Evolutionary conservation across 192 early-diverging fungal species (phyloP).

Genomic region (Pilaira anomala): DNA sequence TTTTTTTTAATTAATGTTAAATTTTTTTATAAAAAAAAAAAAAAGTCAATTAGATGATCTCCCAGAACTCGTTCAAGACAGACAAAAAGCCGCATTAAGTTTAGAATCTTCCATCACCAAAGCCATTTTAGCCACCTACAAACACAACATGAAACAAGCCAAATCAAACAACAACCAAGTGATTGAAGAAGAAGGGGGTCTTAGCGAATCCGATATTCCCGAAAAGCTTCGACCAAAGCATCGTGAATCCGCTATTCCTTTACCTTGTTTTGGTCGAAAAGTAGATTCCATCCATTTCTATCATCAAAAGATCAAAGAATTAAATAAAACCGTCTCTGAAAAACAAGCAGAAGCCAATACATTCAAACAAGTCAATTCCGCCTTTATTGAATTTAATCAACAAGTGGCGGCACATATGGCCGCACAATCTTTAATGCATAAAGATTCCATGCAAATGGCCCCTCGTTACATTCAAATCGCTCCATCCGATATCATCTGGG

Average conservation of each 20-base stretch:
- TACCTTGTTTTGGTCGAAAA: constrained; percentile 58
- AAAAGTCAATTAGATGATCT: constrained; percentile 49
- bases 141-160: constrained; percentile 35
- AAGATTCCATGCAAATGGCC: constrained; percentile 59
- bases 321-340: constrained; percentile 49
- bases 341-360: constrained; percentile 28
- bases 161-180: not conserved
- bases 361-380: constrained; percentile 52
- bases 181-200: constrained; percentile 19
- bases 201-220: constrained; percentile 26
- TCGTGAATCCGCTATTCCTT: constrained; percentile 35
- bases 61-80: constrained; percentile 42
- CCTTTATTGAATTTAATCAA: constrained; percentile 79
- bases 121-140: constrained; percentile 40
- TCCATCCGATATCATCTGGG: constrained; percentile 79
- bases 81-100: constrained; percentile 44
- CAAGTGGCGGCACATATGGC: constrained; percentile 80
- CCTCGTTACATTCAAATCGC: constrained; percentile 62
- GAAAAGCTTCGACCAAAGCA: constrained; percentile 51
- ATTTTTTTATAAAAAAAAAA: not conserved
- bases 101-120: constrained; percentile 54
- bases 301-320: constrained; percentile 32
- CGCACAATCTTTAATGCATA: constrained; percentile 59
- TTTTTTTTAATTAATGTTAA: too few species aligned
- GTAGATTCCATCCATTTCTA: constrained; percentile 60